Evolutionary conservation across 768 basidiomycete species (phyloP).

Genomic region (Phylloporus arenicola): DNA sequence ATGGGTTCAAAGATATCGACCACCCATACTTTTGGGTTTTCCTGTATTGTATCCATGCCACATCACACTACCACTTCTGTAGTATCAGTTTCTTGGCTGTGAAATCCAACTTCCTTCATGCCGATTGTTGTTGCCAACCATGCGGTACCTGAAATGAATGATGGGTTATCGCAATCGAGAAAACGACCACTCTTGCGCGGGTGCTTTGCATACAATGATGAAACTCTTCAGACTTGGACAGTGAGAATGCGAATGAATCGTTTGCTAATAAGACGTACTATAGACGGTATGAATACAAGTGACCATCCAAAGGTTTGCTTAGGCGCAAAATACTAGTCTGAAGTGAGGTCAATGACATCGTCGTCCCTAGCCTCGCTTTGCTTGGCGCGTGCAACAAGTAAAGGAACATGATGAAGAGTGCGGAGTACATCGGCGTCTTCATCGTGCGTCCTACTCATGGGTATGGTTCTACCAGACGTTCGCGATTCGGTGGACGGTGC

Average conservation of each 20-base stretch:
- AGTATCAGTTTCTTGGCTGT: conserved; percentile 2
- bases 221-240: too few relatives aligned
- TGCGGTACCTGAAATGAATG: too few relatives aligned
- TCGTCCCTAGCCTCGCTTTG: conserved; percentile 5
- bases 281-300: not conserved
- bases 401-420: conserved; percentile 5
- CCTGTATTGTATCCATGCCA: conserved; percentile 14
- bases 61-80: conserved; percentile 4
- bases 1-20: conserved; percentile 6
- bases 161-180: too few relatives aligned
- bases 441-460: not conserved
- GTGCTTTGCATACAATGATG: too few relatives aligned
- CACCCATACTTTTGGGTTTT: conserved; percentile 7
- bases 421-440: not conserved
- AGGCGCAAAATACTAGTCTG: conserved; percentile 7
- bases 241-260: too few relatives aligned
- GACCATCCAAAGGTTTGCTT: too few relatives aligned
- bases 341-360: conserved; percentile 42
- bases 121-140: too few relatives aligned
- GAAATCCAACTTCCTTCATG: not conserved
- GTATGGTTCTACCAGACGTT: too few relatives aligned
- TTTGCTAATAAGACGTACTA: too few relatives aligned
- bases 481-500: not conserved
- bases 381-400: conserved; percentile 22
- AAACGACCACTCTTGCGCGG: too few relatives aligned